These are phyloP conservation scores for Podospora tetraspora DNA, from an alignment of 495 filamentous ascomycete genomes.

Conservation along the genomic window DNA sequence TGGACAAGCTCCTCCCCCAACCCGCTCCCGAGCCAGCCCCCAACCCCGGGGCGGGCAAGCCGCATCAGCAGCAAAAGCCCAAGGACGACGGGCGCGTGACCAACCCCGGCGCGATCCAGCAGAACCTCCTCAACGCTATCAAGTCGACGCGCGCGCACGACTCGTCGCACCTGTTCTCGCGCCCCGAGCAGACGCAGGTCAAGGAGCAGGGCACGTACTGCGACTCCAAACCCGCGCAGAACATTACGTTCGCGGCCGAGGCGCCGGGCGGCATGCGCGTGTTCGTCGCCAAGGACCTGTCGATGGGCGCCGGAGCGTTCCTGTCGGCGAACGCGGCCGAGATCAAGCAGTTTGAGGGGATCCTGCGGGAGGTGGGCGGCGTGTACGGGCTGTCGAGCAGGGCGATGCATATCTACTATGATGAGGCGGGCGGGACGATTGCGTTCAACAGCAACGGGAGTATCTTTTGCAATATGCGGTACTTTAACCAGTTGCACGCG, in stretches of 20 bases:
- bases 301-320: slow-evolving; percentile 49
- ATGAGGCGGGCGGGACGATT: slow-evolving; percentile 71
- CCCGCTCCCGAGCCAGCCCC: slow-evolving; percentile 1
- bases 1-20: slow-evolving; percentile 36
- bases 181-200: slow-evolving; percentile 65
- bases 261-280: slow-evolving; percentile 66
- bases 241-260: slow-evolving; percentile 69
- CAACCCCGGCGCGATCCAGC: slow-evolving; percentile 50
- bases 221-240: slow-evolving; percentile 71
- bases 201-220: slow-evolving; percentile 87
- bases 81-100: slow-evolving; percentile 44
- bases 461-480: slow-evolving; percentile 90
- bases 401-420: slow-evolving; percentile 80
- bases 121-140: slow-evolving; percentile 75
- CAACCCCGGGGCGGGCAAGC: not conserved
- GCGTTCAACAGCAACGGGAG: slow-evolving; percentile 85
- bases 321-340: slow-evolving; percentile 54
- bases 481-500: slow-evolving; percentile 74
- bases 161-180: slow-evolving; percentile 61
- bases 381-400: slow-evolving; percentile 61
- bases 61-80: not conserved
- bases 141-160: slow-evolving; percentile 75
- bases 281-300: slow-evolving; percentile 56
- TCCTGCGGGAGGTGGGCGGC: slow-evolving; percentile 63
- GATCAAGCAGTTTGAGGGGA: slow-evolving; percentile 63